Evolutionary conservation across 306 rosid species (phyloP).

Genomic region (Luffa aegyptiaca): DNA sequence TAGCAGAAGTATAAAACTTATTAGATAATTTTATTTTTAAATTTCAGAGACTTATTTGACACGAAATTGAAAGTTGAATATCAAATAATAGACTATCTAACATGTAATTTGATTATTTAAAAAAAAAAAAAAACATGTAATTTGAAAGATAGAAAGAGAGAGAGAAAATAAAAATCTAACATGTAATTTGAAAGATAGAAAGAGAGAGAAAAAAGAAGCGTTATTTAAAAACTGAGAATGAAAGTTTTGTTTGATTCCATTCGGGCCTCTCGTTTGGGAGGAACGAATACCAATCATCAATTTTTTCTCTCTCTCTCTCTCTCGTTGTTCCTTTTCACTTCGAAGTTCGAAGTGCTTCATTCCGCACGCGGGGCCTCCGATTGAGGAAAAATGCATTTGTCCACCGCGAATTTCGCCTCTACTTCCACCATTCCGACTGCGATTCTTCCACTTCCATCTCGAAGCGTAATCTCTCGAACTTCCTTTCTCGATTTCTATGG

Average conservation of each 20-base stretch:
- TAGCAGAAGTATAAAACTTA: no score
- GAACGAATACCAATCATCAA: slow-evolving; percentile 1
- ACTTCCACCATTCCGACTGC: slow-evolving; percentile 24
- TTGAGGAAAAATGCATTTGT: slow-evolving; percentile 29
- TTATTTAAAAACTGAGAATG: background rate
- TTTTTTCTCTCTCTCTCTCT: background rate
- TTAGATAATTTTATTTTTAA: no score
- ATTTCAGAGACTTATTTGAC: no score
- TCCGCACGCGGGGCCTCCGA: background rate
- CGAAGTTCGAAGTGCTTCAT: background rate
- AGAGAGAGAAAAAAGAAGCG: no score
- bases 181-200: no score
- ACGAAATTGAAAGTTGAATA: no score
- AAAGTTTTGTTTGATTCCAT: background rate
- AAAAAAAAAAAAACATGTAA: no score
- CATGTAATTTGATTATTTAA: no score
- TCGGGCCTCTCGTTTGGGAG: slow-evolving; percentile 5
- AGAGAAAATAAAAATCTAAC: no score
- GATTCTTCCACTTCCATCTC: slow-evolving; percentile 26
- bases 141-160: no score
- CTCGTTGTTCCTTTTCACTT: background rate
- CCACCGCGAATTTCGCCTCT: slow-evolving; percentile 16
- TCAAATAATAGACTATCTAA: no score
- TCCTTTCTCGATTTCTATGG: background rate
- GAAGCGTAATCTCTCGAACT: slow-evolving; percentile 15